Base-by-base conservation (phyloP, 2,329 filamentous ascomycete genomes). In the Colletotrichum godetiae region DNA sequence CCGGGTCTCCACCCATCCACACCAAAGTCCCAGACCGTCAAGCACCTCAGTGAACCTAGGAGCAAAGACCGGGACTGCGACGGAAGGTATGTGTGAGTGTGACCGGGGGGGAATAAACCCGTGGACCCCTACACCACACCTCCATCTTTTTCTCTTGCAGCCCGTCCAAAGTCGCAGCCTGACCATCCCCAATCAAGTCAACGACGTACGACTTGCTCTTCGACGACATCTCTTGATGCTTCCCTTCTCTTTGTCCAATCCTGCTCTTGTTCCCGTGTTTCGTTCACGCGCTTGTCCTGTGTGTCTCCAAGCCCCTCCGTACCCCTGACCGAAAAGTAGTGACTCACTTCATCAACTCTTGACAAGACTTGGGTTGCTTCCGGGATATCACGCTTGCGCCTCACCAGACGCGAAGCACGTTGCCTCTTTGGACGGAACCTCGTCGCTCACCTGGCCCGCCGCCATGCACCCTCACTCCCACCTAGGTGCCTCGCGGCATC, bases 1-100 rank as follows among this genome's bases (percentile, higher is more conserved):
- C 74, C 72, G 74, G 76, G 77, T 77, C 76, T 78, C 80, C 78
- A 78, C 77, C 76, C 76, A 74, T 67, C 72, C 68, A 71, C 63
- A 72, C 72, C 62, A 46, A 27, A 27, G 27, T 27, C 27, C 27
- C 27, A 27, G 27, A 27, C 27, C 27, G 27, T 27, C 35, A 22
- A 42, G 42, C 37, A 59, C 46, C 62, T 24, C 56, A n/a, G 27
- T 55, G 61, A 63, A 15, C 37, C 61, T 37, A 24, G 42, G 60
- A 33, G 27, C 24, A 46, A 42, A n/a, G 10, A 62, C 12, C 1
- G 13, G 29, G 22, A 22, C 3, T 42, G 35, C 19, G 8, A 61
- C 22, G 22, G 27, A 19, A 2, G 24, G 13, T 27, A 13, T 33
- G 60, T 31, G 42, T 8, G 29, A 31, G 67, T 53, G 52, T 62